phyloP scores from a whole-genome alignment of 1,139 yeast genomes.

The Saccharomycopsis hybrid region DNA sequence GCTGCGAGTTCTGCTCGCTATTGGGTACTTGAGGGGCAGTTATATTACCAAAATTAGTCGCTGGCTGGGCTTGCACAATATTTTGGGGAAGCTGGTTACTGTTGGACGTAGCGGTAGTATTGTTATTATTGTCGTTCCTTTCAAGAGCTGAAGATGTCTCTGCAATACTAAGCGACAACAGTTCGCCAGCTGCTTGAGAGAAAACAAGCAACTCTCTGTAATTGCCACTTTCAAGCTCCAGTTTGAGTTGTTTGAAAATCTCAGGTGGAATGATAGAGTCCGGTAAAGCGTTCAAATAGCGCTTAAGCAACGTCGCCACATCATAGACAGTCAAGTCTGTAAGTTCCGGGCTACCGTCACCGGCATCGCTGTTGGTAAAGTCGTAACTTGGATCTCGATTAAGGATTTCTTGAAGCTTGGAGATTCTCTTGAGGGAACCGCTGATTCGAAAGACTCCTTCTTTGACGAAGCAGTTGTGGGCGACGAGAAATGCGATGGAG shows the following conservation, averaged over 20 bases:
- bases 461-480: slow-evolving; percentile 15
- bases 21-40: neutral
- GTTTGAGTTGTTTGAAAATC: slow-evolving; percentile 4
- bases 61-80: neutral
- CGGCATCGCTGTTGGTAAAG: neutral
- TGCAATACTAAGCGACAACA: slow-evolving; percentile 12
- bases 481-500: slow-evolving; percentile 11
- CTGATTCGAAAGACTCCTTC: slow-evolving; percentile 21
- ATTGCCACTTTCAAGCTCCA: slow-evolving; percentile 11
- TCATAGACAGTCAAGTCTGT: slow-evolving; percentile 25
- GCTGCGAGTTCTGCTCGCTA: too few relatives aligned
- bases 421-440: slow-evolving; percentile 18
- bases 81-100: too few relatives aligned
- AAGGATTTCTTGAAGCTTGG: slow-evolving; percentile 9
- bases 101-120: too few relatives aligned
- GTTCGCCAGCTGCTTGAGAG: slow-evolving; percentile 16
- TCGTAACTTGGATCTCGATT: slow-evolving; percentile 8
- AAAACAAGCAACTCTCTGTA: slow-evolving; percentile 15
- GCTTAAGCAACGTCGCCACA: slow-evolving; percentile 31
- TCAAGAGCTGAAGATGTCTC: too few relatives aligned
- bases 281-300: slow-evolving; percentile 27
- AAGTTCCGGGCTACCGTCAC: neutral
- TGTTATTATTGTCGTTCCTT: too few relatives aligned
- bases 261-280: slow-evolving; percentile 19
- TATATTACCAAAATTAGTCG: neutral